Evolutionary conservation across 441 rosid genomes (phyloP), one percentile per base, ranked within the genome.

Genomic region (Isatis lusitanica): DNA sequence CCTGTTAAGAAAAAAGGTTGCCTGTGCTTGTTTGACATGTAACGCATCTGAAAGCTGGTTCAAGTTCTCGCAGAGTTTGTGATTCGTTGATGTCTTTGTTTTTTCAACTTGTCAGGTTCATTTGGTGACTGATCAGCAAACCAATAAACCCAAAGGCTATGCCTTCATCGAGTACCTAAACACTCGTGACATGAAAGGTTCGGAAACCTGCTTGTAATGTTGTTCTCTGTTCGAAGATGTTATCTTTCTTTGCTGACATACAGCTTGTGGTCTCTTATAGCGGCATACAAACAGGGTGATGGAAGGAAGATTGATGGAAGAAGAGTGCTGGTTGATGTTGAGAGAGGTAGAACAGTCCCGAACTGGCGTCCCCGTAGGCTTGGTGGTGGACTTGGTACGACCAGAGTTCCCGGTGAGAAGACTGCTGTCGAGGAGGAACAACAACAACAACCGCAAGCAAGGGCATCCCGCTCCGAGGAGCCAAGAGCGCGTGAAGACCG

Each of bases 301-400:
- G 98, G 97, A 74, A 84, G 88, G 85, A 93, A 93, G 89, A 83
- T 93, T 82, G 98, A 93, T 72, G 96, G 96, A 9, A 87, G 93
- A 84, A 91, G 97, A 81, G 98, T 93, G 70, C 90, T 93, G 76
- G 97, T 93, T 61, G 98, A 93, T 81, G 98, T 93, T 66, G 97
- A 93, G 80, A 91, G 97, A 13, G 96, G 98, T 73, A 84, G 97
- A 79, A 93, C 98, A 24, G 98, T 93, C 24, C 98, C 98, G 38
- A 93, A 93, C 82, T 93, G 98, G 98, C 87, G 97, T 42, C 98
- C 98, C 46, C 97, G 98, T 55, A 86, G 98, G 60, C 87, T 93
- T 63, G 98, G 98, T 70, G 98, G 98, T 83, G 98, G 98, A 69
- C 97, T 93, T 79, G 98, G 98, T 79, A 88, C 97, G 12, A 84